Evolutionary conservation across 139 green algal species (phyloP).

Genomic region (Zygnema circumcarinatum): DNA sequence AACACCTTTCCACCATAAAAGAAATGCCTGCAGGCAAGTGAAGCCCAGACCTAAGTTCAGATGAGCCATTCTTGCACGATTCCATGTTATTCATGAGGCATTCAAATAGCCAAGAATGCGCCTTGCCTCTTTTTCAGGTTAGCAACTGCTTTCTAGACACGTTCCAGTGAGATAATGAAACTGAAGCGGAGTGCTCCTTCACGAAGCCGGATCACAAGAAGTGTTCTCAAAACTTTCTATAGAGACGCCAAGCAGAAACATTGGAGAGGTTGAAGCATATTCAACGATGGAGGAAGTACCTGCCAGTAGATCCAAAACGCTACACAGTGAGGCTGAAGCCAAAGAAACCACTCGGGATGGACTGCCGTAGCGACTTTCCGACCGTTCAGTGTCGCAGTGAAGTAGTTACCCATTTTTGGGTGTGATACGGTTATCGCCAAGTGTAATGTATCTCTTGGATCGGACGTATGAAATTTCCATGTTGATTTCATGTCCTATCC

Average conservation of each 20-base stretch:
- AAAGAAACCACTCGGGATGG: constrained; percentile 49
- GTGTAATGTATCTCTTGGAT: constrained; percentile 53
- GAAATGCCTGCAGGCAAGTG: constrained; percentile 78
- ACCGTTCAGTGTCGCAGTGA: constrained; percentile 67
- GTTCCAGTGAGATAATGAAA: too few relatives aligned
- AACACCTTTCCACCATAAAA: constrained; percentile 46
- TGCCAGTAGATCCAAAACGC: constrained; percentile 93
- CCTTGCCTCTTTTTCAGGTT: too few relatives aligned
- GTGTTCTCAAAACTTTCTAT: too few relatives aligned
- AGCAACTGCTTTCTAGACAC: too few relatives aligned
- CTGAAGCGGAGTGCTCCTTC: too few relatives aligned
- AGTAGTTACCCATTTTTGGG: constrained; percentile 73
- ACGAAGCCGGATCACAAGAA: too few relatives aligned
- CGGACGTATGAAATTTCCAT: constrained; percentile 68
- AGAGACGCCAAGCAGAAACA: neutral
- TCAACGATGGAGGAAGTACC: too few relatives aligned
- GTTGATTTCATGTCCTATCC: constrained; percentile 82
- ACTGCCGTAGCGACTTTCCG: neutral
- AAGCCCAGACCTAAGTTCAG: neutral
- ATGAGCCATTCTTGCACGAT: neutral
- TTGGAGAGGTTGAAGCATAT: neutral
- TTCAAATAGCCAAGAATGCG: too few relatives aligned
- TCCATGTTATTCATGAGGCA: neutral
- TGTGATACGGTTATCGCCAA: constrained; percentile 68
- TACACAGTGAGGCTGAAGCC: constrained; percentile 76